Evolutionary conservation across 2,329 filamentous ascomycete genomes (phyloP).

Genomic region (Aspergillus puulaauensis): DNA sequence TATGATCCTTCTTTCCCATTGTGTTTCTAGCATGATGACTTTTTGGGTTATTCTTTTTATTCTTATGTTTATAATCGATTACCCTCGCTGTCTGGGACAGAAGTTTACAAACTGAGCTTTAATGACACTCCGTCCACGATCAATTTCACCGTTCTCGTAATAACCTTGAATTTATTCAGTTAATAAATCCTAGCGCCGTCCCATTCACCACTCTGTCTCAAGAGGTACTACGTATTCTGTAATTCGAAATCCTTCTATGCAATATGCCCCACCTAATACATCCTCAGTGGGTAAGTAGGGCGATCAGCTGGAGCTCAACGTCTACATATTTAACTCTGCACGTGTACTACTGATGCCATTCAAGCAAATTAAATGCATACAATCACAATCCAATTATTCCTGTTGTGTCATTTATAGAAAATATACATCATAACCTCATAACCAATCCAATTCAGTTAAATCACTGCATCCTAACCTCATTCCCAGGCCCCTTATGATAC

Average conservation of each 20-base stretch:
- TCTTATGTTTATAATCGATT: not conserved
- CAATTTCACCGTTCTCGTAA: not conserved
- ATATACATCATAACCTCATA: not conserved
- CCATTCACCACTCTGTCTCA: not conserved
- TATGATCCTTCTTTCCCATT: not conserved
- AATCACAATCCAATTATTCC: not conserved
- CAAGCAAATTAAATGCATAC: not conserved
- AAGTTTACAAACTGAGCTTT: not conserved
- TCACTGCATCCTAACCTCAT: not conserved
- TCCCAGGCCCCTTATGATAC: slow-evolving; percentile 21
- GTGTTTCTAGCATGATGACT: slow-evolving; percentile 9
- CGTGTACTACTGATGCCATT: not conserved
- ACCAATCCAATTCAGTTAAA: not conserved
- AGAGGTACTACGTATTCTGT: not conserved
- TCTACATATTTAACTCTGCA: too few species aligned
- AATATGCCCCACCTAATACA: too few species aligned
- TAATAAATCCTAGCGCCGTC: too few species aligned
- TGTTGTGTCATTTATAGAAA: not conserved
- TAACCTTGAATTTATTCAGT: too few species aligned
- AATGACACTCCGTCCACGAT: not conserved
- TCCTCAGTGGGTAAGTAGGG: not conserved
- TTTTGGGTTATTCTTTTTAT: not conserved
- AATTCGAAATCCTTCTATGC: not conserved
- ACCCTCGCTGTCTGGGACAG: slow-evolving; percentile 16
- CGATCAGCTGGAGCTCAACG: not conserved